phyloP scores from a whole-genome alignment of 2,329 filamentous ascomycete species.

The Xylariomycetidae sp. region DNA sequence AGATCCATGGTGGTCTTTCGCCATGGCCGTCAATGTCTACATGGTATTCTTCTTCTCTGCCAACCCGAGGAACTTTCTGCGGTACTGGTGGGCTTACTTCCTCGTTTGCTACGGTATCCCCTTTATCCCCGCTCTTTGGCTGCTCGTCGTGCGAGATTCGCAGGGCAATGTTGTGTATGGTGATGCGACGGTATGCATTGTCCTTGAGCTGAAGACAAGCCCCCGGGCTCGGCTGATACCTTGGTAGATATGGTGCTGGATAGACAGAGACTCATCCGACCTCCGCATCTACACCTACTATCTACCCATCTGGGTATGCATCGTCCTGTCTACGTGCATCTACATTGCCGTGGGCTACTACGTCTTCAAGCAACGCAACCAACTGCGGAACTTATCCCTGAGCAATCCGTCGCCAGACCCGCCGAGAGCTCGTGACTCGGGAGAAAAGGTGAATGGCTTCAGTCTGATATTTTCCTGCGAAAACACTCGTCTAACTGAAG shows the following conservation, averaged over 20 bases:
- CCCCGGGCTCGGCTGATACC: conserved; percentile 7
- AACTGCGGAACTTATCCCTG: conserved; percentile 41
- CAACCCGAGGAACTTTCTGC: conserved; percentile 61
- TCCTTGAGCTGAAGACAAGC: not conserved
- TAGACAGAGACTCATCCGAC: conserved; percentile 45
- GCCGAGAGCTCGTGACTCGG: conserved; percentile 21
- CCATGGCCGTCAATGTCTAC: conserved; percentile 79
- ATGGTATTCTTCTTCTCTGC: conserved; percentile 59
- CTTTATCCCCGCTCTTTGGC: conserved; percentile 58
- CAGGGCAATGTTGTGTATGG: conserved; percentile 42
- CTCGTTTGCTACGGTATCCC: conserved; percentile 66
- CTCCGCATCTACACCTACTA: conserved; percentile 58
- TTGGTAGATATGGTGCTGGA: conserved; percentile 56
- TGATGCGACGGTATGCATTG: conserved; percentile 43
- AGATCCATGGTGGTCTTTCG: conserved; percentile 70
- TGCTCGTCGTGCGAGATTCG: conserved; percentile 49
- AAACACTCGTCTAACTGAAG: too few relatives aligned
- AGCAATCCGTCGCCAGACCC: conserved; percentile 30
- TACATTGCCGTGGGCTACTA: conserved; percentile 54
- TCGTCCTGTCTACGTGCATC: conserved; percentile 46
- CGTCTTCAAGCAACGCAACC: conserved; percentile 52
- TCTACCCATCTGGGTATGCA: conserved; percentile 56
- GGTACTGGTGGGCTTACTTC: conserved; percentile 64
- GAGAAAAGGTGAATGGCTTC: conserved; percentile 23
- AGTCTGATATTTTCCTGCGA: not conserved